A percentile compares a stretch with the other conserved stretches of the same genome.
Evolutionary conservation across 2,329 filamentous ascomycete species (phyloP).

Genomic region (Drechmeria coniospora): DNA sequence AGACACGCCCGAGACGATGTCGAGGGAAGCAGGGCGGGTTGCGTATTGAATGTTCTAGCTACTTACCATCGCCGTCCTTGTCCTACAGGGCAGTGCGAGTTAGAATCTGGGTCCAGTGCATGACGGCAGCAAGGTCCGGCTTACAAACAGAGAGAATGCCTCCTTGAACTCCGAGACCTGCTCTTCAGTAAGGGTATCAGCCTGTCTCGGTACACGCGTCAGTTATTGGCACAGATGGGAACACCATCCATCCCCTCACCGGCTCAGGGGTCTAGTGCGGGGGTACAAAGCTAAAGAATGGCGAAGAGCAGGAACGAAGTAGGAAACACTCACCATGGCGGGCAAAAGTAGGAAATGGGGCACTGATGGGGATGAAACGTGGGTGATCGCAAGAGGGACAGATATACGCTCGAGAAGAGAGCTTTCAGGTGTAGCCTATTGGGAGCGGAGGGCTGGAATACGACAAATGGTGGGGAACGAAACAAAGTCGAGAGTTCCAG

Average conservation of each 20-base stretch:
- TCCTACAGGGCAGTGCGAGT: constrained; percentile 37
- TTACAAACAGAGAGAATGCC: constrained; percentile 98
- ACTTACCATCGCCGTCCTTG: constrained; percentile 84
- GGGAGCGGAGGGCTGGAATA: too few species aligned
- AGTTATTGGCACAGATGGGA: constrained; percentile 1
- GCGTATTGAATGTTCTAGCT: constrained; percentile 1
- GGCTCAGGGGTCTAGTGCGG: too few species aligned
- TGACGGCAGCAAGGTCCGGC: constrained; percentile 19
- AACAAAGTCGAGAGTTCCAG: too few species aligned
- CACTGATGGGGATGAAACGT: too few species aligned
- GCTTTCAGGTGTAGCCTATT: too few species aligned
- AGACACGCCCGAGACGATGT: background rate
- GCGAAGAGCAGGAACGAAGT: constrained; percentile 1
- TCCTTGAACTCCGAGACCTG: constrained; percentile 99
- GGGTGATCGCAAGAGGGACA: too few species aligned
- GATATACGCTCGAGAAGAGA: too few species aligned
- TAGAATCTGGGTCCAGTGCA: background rate
- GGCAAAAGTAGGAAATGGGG: too few species aligned
- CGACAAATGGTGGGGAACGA: too few species aligned
- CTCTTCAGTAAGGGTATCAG: constrained; percentile 97
- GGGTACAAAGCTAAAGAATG: background rate
- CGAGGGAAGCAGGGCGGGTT: background rate
- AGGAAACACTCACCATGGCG: constrained; percentile 13
- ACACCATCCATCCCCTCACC: constrained; percentile 11
- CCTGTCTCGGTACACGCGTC: constrained; percentile 37